These are phyloP conservation scores for Chlorencoelia australis DNA, from an alignment of 2,329 filamentous ascomycete species.

Conservation along the genomic window DNA sequence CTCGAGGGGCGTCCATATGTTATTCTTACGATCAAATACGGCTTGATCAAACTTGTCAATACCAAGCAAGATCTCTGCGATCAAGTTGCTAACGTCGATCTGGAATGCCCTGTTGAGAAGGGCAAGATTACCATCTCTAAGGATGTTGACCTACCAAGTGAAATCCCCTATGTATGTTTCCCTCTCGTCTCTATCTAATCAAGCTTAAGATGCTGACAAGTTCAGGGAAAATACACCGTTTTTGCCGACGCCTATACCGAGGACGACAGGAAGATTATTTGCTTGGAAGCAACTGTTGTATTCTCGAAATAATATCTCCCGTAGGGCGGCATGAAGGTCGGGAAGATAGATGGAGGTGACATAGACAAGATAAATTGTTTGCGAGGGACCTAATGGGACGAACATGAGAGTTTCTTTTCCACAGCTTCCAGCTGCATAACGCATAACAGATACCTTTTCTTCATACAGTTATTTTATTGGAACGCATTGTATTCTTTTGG, in stretches of 20 bases:
- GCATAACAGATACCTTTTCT: too few species aligned
- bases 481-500: too few species aligned
- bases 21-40: conserved; percentile 81
- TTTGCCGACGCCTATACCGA: conserved; percentile 72
- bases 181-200: neutral
- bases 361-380: too few species aligned
- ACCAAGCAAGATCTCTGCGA: conserved; percentile 80
- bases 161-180: conserved; percentile 75
- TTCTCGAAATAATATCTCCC: too few species aligned
- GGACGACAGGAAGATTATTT: conserved; percentile 70
- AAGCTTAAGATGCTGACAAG: conserved; percentile 9
- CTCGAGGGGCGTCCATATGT: conserved; percentile 76
- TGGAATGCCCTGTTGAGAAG: conserved; percentile 79
- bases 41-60: conserved; percentile 79
- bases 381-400: too few species aligned
- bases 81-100: conserved; percentile 75
- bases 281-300: conserved; percentile 64
- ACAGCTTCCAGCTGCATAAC: too few species aligned
- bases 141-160: conserved; percentile 69
- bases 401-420: too few species aligned
- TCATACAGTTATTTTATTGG: too few species aligned
- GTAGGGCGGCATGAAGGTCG: too few species aligned
- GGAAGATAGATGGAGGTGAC: too few species aligned
- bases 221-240: conserved; percentile 83
- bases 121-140: conserved; percentile 67